phyloP scores from a whole-genome alignment of 2,329 filamentous ascomycete species.

The Colletotrichum tropicale region DNA sequence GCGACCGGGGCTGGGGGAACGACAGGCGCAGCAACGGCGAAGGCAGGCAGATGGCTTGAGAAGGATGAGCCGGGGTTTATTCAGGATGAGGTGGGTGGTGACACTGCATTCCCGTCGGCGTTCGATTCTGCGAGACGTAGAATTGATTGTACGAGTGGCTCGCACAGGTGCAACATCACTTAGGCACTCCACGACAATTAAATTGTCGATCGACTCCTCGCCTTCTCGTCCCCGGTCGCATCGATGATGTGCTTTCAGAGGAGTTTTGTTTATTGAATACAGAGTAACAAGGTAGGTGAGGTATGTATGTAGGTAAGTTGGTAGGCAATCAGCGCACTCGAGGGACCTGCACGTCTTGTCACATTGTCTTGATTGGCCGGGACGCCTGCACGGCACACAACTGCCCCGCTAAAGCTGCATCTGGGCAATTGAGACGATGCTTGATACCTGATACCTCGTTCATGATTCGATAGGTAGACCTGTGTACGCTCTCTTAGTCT shows the following conservation, averaged over 20 bases:
- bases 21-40: background rate
- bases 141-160: background rate
- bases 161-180: background rate
- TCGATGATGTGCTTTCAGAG: background rate
- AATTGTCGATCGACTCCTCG: background rate
- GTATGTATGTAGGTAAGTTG: no score
- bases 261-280: background rate
- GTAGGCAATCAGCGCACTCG: background rate
- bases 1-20: background rate
- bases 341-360: background rate
- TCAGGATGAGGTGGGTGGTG: background rate
- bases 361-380: constrained; percentile 11
- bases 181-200: background rate
- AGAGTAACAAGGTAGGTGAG: no score
- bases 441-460: background rate
- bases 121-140: background rate
- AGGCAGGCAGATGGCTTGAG: background rate
- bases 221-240: background rate
- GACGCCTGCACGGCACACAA: constrained; percentile 8
- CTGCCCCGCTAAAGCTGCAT: constrained; percentile 10
- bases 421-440: background rate
- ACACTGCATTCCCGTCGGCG: background rate
- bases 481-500: background rate
- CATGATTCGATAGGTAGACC: background rate
- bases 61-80: background rate